Evolutionary conservation across 345 rosid genomes (phyloP).

Genomic region (Boechera stricta): DNA sequence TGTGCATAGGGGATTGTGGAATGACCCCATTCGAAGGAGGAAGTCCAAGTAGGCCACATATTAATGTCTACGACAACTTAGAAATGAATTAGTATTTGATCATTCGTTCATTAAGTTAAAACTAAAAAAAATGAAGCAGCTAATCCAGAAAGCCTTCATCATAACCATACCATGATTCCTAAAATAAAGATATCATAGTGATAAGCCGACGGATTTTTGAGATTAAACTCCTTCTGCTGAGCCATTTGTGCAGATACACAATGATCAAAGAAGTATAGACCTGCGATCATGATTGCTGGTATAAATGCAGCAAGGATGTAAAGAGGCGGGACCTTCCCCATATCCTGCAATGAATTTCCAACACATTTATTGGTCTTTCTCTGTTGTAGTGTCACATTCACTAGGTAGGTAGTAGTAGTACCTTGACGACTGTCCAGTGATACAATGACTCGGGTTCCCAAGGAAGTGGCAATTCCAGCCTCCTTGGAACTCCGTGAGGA

Average conservation of each 20-base stretch:
- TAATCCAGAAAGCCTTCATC: background rate
- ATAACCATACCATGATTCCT: conserved; percentile 62
- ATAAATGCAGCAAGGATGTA: conserved; percentile 73
- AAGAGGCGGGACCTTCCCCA: conserved; percentile 64
- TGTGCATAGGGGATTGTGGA: conserved; percentile 95
- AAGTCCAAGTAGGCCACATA: conserved; percentile 81
- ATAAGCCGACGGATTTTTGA: conserved; percentile 81
- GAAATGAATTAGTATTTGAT: background rate
- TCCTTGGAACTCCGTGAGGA: conserved; percentile 79
- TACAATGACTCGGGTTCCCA: conserved; percentile 65
- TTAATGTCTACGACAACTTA: conserved; percentile 60
- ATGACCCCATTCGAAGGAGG: conserved; percentile 91
- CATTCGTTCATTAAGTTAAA: background rate
- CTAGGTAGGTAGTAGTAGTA: conserved; percentile 24
- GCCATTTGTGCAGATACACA: conserved; percentile 87
- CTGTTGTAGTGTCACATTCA: conserved; percentile 8
- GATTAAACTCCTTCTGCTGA: conserved; percentile 85
- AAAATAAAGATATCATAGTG: conserved; percentile 76
- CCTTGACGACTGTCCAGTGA: conserved; percentile 85
- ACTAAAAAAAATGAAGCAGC: background rate
- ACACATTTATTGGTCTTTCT: conserved; percentile 1
- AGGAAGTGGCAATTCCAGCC: conserved; percentile 70
- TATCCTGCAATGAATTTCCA: conserved; percentile 59
- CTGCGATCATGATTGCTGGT: conserved; percentile 83
- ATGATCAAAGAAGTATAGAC: conserved; percentile 84